Conservation (phyloP, 2,329 filamentous ascomycete species). For the Sporothrix protearum region DNA sequence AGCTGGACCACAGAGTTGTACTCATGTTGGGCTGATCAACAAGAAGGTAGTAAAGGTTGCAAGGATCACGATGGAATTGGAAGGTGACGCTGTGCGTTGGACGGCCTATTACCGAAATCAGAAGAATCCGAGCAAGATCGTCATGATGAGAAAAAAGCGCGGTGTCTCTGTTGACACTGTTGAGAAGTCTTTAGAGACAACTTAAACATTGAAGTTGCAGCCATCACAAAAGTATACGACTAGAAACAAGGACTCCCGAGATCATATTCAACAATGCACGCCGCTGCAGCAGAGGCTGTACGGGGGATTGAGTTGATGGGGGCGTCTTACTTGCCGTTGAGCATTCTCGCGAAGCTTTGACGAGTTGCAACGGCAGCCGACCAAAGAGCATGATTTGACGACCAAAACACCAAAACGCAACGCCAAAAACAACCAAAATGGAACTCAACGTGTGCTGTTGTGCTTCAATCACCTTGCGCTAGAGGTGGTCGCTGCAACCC, state of each 20-base stretch:
- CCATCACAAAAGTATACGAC: background rate
- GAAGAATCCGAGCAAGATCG: background rate
- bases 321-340: background rate
- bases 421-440: background rate
- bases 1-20: background rate
- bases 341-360: background rate
- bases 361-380: background rate
- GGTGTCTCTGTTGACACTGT: background rate
- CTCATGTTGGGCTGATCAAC: background rate
- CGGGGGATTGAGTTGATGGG: background rate
- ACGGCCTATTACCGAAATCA: background rate
- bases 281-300: background rate
- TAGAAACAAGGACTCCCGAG: background rate
- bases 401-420: background rate
- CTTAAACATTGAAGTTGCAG: background rate
- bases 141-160: background rate
- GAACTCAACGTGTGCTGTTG: background rate
- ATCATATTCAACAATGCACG: background rate
- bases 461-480: constrained; percentile 7
- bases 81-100: background rate
- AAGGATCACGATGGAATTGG: background rate
- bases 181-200: background rate
- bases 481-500: constrained; percentile 2
- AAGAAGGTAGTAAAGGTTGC: background rate
- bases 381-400: background rate